Conservation (phyloP, 768 basidiomycete species). For the Xerocomellus dryophilus region DNA sequence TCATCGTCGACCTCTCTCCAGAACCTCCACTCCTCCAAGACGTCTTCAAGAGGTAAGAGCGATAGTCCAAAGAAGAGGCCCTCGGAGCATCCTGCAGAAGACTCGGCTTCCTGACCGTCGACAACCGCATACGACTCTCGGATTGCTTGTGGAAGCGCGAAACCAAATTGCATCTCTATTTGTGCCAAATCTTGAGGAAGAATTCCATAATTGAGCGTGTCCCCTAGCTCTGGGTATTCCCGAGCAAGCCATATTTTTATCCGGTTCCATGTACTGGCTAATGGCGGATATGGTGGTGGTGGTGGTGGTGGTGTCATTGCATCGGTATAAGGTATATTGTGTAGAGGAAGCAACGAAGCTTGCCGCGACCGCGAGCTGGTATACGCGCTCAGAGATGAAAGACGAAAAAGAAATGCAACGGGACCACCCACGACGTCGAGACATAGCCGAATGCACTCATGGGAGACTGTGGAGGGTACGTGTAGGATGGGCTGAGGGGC, state of each 20-base stretch:
- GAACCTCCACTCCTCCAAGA: constrained; percentile 92
- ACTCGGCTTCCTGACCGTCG: constrained; percentile 94
- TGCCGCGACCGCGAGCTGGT: constrained; percentile 45
- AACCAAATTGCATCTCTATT: constrained; percentile 82
- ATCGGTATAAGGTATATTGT: constrained; percentile 50
- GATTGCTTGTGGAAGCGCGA: constrained; percentile 79
- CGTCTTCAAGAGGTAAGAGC: constrained; percentile 89
- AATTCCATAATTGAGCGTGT: constrained; percentile 92
- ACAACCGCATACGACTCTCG: constrained; percentile 85
- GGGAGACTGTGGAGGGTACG: constrained; percentile 72
- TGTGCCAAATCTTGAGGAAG: constrained; percentile 74
- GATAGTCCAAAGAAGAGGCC: constrained; percentile 95
- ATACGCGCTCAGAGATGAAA: constrained; percentile 1
- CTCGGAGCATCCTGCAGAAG: constrained; percentile 80
- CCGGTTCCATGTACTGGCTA: constrained; percentile 81
- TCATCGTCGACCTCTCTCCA: constrained; percentile 95
- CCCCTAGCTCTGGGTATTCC: constrained; percentile 91
- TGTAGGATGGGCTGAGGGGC: constrained; percentile 53
- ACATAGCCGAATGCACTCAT: constrained; percentile 56
- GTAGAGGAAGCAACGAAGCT: constrained; percentile 63
- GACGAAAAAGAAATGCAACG: constrained; percentile 5
- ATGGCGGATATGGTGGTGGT: constrained; percentile 61
- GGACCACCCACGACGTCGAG: constrained; percentile 48
- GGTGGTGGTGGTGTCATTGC: constrained; percentile 36
- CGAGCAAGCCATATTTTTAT: constrained; percentile 76